Base-by-base conservation (phyloP, 495 filamentous ascomycete species). In the Penicillium bovifimosum region DNA sequence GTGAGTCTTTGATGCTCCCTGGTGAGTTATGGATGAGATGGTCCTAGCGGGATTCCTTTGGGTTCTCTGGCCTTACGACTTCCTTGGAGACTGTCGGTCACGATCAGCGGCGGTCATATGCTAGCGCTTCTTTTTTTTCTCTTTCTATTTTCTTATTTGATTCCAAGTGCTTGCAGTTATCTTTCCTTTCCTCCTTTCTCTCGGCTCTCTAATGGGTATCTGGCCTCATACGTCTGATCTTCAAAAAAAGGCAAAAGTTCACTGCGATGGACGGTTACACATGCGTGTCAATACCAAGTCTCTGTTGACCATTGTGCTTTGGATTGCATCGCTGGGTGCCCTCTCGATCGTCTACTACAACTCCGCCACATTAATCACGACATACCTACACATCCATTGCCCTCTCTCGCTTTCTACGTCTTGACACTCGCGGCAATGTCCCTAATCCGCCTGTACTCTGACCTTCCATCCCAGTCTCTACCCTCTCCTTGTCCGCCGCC, bases 131-230 rank as follows among this genome's bases (percentile, higher is more conserved):
- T 54, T 60, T 56, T 63, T 59, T 61, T 48, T 87, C 84, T 36
- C 49, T 79, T 63, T 76, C 72, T 58, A 63, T 76, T 52, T 44
- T 41, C 59, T 45, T 38, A 52, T 48, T 28, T 47, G 13, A 73
- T 69, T 43, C 78, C 78, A n/a, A 41, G 28, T 50, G 27, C 38
- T 33, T 41, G 6, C 7, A 26, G n/a, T 28, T 11, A 26, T 40
- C 45, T 79, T 77, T 50, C 58, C 76, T 44, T 74, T 76, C 38
- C 38, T 72, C 77, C 16, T 80, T 80, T 28, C 74, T 75, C 36
- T 74, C 73, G 16, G 38, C 38, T 43, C 49, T 64, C 80, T 80
- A 13, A 68, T 76, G 59, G 67, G 72, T 17, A 50, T 67, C 27
- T 69, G 78, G 35, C 74, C 79, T 54, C 52, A 55, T 53, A 60